These are phyloP conservation scores for Colletotrichum tamarilloi DNA, from an alignment of 2,329 filamentous ascomycete species.

Conservation along the genomic window DNA sequence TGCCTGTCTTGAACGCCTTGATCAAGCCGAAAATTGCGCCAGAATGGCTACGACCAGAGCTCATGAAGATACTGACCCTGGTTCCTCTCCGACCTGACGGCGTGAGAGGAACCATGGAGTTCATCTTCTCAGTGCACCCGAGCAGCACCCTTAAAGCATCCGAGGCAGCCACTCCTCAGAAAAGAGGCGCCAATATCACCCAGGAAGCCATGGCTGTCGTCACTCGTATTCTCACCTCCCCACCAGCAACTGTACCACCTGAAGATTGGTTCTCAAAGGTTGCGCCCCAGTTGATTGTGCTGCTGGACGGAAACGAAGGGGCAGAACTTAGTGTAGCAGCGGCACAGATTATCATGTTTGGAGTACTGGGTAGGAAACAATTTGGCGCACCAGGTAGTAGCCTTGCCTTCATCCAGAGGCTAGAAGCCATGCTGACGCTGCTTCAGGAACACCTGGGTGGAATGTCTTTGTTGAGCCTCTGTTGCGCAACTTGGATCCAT, in stretches of 20 bases:
- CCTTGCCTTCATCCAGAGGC: background rate
- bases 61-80: constrained; percentile 68
- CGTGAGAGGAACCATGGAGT: constrained; percentile 76
- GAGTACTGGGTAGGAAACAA: constrained; percentile 72
- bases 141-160: constrained; percentile 55
- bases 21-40: constrained; percentile 71
- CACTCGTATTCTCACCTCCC: constrained; percentile 69
- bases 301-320: constrained; percentile 71
- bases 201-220: constrained; percentile 75
- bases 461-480: constrained; percentile 69
- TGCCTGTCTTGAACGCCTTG: constrained; percentile 71
- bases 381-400: constrained; percentile 70
- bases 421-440: constrained; percentile 21
- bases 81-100: constrained; percentile 72
- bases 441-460: constrained; percentile 69
- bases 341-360: constrained; percentile 72
- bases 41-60: constrained; percentile 66
- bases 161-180: constrained; percentile 58
- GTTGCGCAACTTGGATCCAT: constrained; percentile 61
- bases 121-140: constrained; percentile 76
- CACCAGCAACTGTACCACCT: constrained; percentile 64
- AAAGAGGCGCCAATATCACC: constrained; percentile 72
- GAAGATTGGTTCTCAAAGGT: constrained; percentile 71
- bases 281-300: constrained; percentile 67
- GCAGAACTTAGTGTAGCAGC: constrained; percentile 68